A percentile compares a stretch with the other conserved stretches of the same genome.
phyloP scores from a whole-genome alignment of 2,329 filamentous ascomycete species.

The Eurotiales sp. region DNA sequence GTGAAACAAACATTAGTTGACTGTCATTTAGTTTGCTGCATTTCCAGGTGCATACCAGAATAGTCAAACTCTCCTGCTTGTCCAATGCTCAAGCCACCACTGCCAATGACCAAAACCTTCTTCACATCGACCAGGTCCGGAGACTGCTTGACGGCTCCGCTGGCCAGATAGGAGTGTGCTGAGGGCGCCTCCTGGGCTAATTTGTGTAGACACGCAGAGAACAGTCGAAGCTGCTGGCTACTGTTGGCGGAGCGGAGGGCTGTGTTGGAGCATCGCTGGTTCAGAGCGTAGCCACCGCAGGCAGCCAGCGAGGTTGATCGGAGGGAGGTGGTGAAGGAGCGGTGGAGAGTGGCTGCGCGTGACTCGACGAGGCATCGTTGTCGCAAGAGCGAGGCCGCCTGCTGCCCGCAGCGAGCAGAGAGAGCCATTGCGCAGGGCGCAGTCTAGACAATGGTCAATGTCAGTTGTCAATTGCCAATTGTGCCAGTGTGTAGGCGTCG shows the following conservation, averaged over 20 bases:
- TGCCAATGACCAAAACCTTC: conserved; percentile 95
- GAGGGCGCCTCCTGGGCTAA: conserved; percentile 62
- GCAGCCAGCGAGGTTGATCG: not conserved
- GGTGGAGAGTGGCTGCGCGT: conserved; percentile 32
- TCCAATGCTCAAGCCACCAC: conserved; percentile 91
- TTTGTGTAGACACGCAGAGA: conserved; percentile 38
- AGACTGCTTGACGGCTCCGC: conserved; percentile 75
- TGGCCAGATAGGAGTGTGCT: conserved; percentile 82
- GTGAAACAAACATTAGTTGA: conserved; percentile 14
- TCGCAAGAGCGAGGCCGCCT: conserved; percentile 37
- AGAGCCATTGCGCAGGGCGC: conserved; percentile 43
- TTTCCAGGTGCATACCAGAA: conserved; percentile 63
- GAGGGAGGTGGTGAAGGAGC: conserved; percentile 35
- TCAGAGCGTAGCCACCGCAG: not conserved
- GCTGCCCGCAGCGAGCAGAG: conserved; percentile 44
- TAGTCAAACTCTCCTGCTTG: conserved; percentile 99
- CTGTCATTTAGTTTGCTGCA: not conserved
- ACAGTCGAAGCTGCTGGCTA: conserved; percentile 42
- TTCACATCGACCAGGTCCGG: conserved; percentile 81
- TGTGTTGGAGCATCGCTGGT: no score
- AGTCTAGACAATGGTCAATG: conserved; percentile 4
- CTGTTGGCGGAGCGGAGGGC: no score
- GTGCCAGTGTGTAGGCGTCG: no score
- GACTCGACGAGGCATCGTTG: conserved; percentile 39
- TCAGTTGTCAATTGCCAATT: conserved; percentile 1